Base-by-base conservation (phyloP, 106 monocot species). In the Platanthera zijinensis region DNA sequence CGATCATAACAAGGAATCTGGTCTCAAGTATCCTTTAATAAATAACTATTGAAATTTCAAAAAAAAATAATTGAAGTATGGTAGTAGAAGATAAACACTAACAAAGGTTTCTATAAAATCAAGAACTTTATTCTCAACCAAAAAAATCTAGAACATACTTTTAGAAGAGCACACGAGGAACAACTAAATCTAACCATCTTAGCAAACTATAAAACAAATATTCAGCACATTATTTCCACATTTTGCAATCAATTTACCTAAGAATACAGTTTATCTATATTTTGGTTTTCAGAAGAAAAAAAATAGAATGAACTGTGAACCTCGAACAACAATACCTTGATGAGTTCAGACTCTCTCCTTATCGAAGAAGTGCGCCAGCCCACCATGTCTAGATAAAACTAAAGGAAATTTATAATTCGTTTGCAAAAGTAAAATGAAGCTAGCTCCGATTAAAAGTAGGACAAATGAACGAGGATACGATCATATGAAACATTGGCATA, bases 401-500 rank as follows among this genome's bases (percentile, higher is more conserved):
- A n/a, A 91, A 82, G 87, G 83, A 87, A 86, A 82, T 57, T 77
- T 61, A 15, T 52, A 7, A 21, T 14, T 45, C 30, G 69, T 14
- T 50, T 13, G 48, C 70, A 47, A 57, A 73, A 61, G 12, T 49
- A 63, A 73, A 11, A 28, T 78, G 11, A 28, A 66, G 66, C 22
- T 30, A 30, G 10, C 10, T 66, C 30, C 2, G 11, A 30, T 66
- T 12, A 66, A 66, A 30, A 0, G 3, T 66, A 66, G 10, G 10
- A 66, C 30, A 6, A 32, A 66, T 66, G 30, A 9, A 66, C 22
- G 72, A 73, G 99, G 94, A 99, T 94, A 99, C 99, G 94, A 79
- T 92, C 99, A 90, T 92, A 92, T 46, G 90, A 92, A 81, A 99
- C 94, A 80, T 99, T 99, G n/a, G 99, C 88, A 85, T 99, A 99